Percentiles rank a stretch among this genome's conserved stretches.
Conservation (phyloP, 495 filamentous ascomycete genomes). For the Staphylotrichum tortipilum region DNA sequence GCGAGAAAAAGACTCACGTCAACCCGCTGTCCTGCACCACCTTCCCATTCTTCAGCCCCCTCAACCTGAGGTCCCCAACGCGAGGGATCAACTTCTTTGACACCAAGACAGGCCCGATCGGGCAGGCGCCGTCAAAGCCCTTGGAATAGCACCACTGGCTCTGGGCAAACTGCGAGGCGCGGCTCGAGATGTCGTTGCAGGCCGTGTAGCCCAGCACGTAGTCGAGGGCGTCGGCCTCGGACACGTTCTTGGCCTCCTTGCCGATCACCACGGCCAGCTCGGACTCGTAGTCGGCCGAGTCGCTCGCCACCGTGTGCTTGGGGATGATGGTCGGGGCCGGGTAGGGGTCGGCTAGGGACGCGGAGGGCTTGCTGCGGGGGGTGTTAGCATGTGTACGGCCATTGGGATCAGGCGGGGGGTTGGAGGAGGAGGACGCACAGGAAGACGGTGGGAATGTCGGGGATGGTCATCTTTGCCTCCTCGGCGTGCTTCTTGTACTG, state of each 20-base stretch:
- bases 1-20: conserved; percentile 29
- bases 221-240: conserved; percentile 35
- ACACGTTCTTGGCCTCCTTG: conserved; percentile 38
- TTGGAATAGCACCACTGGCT: conserved; percentile 43
- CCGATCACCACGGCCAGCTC: conserved; percentile 43
- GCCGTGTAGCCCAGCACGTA: conserved; percentile 42
- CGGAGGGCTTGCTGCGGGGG: conserved; percentile 30
- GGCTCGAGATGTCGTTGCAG: conserved; percentile 39
- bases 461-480: conserved; percentile 38
- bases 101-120: conserved; percentile 48
- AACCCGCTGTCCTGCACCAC: conserved; percentile 42
- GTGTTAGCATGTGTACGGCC: background rate
- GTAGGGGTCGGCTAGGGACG: conserved; percentile 35
- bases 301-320: conserved; percentile 31
- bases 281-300: conserved; percentile 38
- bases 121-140: conserved; percentile 39
- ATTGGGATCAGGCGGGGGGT: background rate
- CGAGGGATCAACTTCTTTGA: conserved; percentile 43
- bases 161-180: conserved; percentile 36
- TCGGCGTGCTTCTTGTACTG: conserved; percentile 42
- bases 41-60: conserved; percentile 41
- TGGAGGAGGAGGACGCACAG: conserved; percentile 18
- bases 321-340: conserved; percentile 40
- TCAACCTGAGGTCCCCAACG: conserved; percentile 27
- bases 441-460: conserved; percentile 38